Conservation (phyloP, 2,329 filamentous ascomycete species). For the Venturiaceae sp. region DNA sequence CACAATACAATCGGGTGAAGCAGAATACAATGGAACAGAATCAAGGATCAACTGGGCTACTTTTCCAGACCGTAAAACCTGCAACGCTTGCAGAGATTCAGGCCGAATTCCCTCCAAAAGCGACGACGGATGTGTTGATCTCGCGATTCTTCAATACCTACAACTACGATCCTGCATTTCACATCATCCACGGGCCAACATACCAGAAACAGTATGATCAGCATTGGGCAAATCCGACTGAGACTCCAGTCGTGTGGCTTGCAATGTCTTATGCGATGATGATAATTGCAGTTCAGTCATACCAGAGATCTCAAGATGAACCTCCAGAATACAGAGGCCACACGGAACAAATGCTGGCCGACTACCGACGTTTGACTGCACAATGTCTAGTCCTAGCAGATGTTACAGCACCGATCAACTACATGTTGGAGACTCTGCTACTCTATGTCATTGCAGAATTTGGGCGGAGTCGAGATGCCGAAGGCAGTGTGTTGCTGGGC, state of each 20-base stretch:
- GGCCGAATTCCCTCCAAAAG: conserved; percentile 68
- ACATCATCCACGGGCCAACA: conserved; percentile 56
- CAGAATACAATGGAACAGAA: conserved; percentile 47
- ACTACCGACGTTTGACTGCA: conserved; percentile 61
- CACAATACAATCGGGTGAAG: conserved; percentile 66
- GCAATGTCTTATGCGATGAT: conserved; percentile 68
- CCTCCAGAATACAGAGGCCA: conserved; percentile 68
- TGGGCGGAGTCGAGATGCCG: conserved; percentile 62
- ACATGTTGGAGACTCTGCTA: conserved; percentile 70
- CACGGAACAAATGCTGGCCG: conserved; percentile 37
- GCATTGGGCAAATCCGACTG: conserved; percentile 63
- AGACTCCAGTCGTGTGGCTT: conserved; percentile 68
- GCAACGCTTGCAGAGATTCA: conserved; percentile 70
- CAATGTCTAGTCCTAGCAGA: conserved; percentile 69
- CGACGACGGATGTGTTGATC: conserved; percentile 74
- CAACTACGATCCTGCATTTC: conserved; percentile 56
- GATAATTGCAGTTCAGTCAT: conserved; percentile 68
- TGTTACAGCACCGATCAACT: conserved; percentile 63
- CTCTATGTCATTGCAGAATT: conserved; percentile 70
- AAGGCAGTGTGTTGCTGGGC: conserved; percentile 54
- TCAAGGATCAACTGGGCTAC: conserved; percentile 54
- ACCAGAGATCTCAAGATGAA: conserved; percentile 70
- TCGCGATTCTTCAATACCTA: conserved; percentile 84
- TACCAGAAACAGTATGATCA: conserved; percentile 66
- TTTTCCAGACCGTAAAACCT: conserved; percentile 63